These are phyloP conservation scores for Saksenaea oblongispora DNA, from an alignment of 371 early-diverging fungal species.

Conservation along the genomic window DNA sequence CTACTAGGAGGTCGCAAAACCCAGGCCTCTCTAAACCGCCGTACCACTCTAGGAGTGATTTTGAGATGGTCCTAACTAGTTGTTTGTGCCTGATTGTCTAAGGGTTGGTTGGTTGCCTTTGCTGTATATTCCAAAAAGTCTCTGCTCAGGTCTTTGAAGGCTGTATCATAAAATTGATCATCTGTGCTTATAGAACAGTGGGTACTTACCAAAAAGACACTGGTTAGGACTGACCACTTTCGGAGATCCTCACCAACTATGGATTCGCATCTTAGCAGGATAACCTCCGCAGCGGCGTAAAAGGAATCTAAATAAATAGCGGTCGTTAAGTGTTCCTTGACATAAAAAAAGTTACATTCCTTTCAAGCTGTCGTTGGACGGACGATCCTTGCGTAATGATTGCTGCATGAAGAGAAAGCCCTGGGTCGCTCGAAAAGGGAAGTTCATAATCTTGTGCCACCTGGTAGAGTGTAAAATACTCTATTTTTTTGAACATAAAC, in stretches of 20 bases:
- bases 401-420: neutral
- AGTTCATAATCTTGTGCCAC: neutral
- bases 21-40: neutral
- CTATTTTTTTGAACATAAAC: neutral
- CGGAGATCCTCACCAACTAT: neutral
- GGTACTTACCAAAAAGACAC: neutral
- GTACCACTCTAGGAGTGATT: neutral
- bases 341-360: neutral
- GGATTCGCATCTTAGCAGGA: neutral
- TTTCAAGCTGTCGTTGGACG: neutral
- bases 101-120: neutral
- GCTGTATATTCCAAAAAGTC: neutral
- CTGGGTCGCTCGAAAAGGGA: neutral
- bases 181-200: neutral
- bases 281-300: neutral
- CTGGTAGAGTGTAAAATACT: neutral
- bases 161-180: neutral
- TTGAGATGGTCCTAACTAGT: neutral
- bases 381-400: neutral
- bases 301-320: neutral
- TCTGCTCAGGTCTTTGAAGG: neutral
- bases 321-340: neutral
- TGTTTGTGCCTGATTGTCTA: neutral
- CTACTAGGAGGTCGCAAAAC: no score
- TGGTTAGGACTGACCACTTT: neutral